These are phyloP conservation scores for Eustoma russellianum DNA, from an alignment of 257 asterid species.

Conservation along the genomic window DNA sequence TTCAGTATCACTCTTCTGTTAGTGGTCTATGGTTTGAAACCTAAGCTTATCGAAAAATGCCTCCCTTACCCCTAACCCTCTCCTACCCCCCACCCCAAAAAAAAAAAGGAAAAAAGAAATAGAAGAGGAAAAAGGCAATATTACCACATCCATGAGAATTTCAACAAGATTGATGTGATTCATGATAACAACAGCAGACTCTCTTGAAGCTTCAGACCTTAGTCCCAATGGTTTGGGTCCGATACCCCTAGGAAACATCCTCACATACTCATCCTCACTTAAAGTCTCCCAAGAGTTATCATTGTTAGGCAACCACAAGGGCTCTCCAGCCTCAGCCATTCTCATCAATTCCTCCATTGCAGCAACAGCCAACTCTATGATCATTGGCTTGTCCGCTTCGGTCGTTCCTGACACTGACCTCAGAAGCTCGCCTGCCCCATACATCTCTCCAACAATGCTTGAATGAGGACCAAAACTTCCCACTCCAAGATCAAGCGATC, in stretches of 20 bases:
- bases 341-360: conserved; percentile 76
- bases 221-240: conserved; percentile 82
- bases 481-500: conserved; percentile 45
- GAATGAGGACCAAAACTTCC: conserved; percentile 39
- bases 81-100: not conserved
- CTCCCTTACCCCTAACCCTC: not conserved
- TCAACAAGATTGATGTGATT: conserved; percentile 73
- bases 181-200: conserved; percentile 87
- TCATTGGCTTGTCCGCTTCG: conserved; percentile 61
- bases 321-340: conserved; percentile 64
- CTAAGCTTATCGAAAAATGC: no score
- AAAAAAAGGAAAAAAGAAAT: not conserved
- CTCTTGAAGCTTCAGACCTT: conserved; percentile 83
- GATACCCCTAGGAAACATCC: conserved; percentile 82
- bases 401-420: conserved; percentile 56
- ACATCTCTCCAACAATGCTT: conserved; percentile 35
- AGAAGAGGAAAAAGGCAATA: not conserved
- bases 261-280: conserved; percentile 61
- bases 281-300: conserved; percentile 31
- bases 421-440: conserved; percentile 44
- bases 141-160: conserved; percentile 93
- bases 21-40: no score
- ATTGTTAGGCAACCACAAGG: conserved; percentile 43
- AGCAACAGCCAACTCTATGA: conserved; percentile 68
- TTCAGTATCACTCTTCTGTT: no score